These are phyloP conservation scores for Leucoagaricus sp. DNA, from an alignment of 1,284 basidiomycete species.

Conservation along the genomic window DNA sequence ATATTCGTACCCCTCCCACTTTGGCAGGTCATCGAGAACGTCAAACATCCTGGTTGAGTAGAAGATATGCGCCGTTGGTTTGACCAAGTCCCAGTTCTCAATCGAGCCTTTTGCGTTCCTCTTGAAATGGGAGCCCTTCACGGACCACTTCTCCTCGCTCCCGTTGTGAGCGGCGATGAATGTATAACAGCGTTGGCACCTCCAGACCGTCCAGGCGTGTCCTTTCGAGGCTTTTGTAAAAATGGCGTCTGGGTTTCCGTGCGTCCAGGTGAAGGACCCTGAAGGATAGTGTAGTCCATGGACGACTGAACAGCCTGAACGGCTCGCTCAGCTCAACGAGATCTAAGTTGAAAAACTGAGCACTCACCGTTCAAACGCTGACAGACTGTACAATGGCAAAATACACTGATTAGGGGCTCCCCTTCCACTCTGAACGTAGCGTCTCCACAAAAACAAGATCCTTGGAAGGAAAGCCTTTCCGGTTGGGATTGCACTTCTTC, in stretches of 20 bases:
- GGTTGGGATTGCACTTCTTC: too few relatives aligned
- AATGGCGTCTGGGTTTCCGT: not conserved
- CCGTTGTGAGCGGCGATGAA: slow-evolving; percentile 50
- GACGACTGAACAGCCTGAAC: slow-evolving; percentile 64
- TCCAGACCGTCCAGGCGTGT: slow-evolving; percentile 50
- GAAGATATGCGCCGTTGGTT: slow-evolving; percentile 64
- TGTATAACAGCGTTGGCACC: slow-evolving; percentile 59
- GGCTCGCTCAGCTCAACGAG: too few relatives aligned
- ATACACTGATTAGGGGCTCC: slow-evolving; percentile 52
- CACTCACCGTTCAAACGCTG: slow-evolving; percentile 52
- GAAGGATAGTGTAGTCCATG: slow-evolving; percentile 58
- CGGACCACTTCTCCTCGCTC: slow-evolving; percentile 46
- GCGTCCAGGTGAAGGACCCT: slow-evolving; percentile 53
- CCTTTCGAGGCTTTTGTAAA: slow-evolving; percentile 27
- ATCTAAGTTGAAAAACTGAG: too few relatives aligned
- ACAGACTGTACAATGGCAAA: slow-evolving; percentile 66
- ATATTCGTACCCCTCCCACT: slow-evolving; percentile 63
- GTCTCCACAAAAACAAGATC: slow-evolving; percentile 55
- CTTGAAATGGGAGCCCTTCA: slow-evolving; percentile 58
- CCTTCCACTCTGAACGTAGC: slow-evolving; percentile 48
- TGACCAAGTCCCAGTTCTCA: slow-evolving; percentile 39
- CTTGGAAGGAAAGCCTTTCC: slow-evolving; percentile 22
- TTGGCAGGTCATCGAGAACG: slow-evolving; percentile 51
- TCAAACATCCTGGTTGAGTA: slow-evolving; percentile 65
- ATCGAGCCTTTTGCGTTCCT: slow-evolving; percentile 44